Evolutionary conservation across 2,329 filamentous ascomycete genomes (phyloP), one percentile per base, ranked within the genome.

Genomic region (Endoconidiophora laricicola): DNA sequence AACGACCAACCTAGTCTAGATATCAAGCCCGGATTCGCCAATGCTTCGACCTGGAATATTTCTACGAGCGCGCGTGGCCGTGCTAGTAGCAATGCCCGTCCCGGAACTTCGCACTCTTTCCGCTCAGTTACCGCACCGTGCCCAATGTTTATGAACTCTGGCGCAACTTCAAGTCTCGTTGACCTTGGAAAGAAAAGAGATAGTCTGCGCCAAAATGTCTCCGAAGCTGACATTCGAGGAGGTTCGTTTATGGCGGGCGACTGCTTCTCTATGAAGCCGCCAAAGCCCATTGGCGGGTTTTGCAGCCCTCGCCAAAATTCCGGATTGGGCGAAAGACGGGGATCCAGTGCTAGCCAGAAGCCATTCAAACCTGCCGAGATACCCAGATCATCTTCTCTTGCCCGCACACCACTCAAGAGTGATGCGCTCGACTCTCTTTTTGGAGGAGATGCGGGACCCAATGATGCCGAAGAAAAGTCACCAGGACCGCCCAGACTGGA

Each of bases 51-150:
- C 16, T 53, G 51, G 51, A 44, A 40, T 33, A 29, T 43, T 2
- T 49, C 51, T 18, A 36, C 50, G 2, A 33, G 12, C 26, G 24
- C 38, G 10, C 47, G 40, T 14, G 44, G 44, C 16, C 51, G 51
- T 18, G 39, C 38, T 16, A 42, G 46, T 24, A 53, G 46, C 6
- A 29, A 16, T 22, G 46, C 57, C 55, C 49, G 55, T 24, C 46
- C 50, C 39, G 42, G 56, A 44, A 45, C 54, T 56, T 49, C 54
- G 6, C 48, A 50, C 12, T 54, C 50, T 2, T 50, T 46, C 37
- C 53, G 53, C 2, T 54, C 53, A 14, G 37, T 48, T 16, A 38
- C 50, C 12, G 45, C 48, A n/a, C 52, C 52, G 33, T 37, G 52
- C 10, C 52, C 52, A 4, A 50, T 53, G 48, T 53, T 53, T 20